These are phyloP conservation scores for Teratosphaeria pseudoeucalypti DNA, from an alignment of 2,329 filamentous ascomycete species.

Conservation along the genomic window DNA sequence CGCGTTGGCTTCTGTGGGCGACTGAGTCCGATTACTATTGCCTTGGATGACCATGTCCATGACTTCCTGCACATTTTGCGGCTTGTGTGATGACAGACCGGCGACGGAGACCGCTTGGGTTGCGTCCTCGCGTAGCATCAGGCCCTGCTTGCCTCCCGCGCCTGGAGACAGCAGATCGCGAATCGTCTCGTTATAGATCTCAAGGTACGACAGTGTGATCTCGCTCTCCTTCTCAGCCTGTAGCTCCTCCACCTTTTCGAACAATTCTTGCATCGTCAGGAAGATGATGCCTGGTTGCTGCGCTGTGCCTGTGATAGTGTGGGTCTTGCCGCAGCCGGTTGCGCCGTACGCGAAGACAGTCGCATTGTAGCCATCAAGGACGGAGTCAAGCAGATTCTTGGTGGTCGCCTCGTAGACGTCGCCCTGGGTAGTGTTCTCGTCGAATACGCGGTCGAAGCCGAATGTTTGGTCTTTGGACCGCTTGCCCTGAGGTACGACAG, in stretches of 20 bases:
- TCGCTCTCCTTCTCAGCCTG: constrained; percentile 82
- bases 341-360: constrained; percentile 98
- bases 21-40: constrained; percentile 90
- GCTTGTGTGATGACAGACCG: constrained; percentile 82
- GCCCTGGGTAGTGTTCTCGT: constrained; percentile 82
- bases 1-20: constrained; percentile 91
- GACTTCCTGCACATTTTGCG: constrained; percentile 84
- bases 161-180: constrained; percentile 84
- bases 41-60: constrained; percentile 99
- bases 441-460: constrained; percentile 91
- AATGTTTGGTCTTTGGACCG: constrained; percentile 97
- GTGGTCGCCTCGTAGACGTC: constrained; percentile 96
- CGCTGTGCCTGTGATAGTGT: constrained; percentile 82
- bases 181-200: constrained; percentile 99
- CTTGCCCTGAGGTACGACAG: constrained; percentile 66
- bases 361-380: constrained; percentile 95
- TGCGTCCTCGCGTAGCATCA: constrained; percentile 90
- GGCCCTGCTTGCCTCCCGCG: constrained; percentile 68
- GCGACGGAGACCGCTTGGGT: constrained; percentile 87
- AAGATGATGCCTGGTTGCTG: constrained; percentile 97
- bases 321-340: constrained; percentile 95
- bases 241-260: constrained; percentile 85
- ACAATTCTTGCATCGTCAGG: constrained; percentile 96
- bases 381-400: constrained; percentile 78
- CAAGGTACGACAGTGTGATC: constrained; percentile 84